Base-by-base conservation (phyloP, 2,329 filamentous ascomycete genomes). In the Microdochium trichocladiopsis region DNA sequence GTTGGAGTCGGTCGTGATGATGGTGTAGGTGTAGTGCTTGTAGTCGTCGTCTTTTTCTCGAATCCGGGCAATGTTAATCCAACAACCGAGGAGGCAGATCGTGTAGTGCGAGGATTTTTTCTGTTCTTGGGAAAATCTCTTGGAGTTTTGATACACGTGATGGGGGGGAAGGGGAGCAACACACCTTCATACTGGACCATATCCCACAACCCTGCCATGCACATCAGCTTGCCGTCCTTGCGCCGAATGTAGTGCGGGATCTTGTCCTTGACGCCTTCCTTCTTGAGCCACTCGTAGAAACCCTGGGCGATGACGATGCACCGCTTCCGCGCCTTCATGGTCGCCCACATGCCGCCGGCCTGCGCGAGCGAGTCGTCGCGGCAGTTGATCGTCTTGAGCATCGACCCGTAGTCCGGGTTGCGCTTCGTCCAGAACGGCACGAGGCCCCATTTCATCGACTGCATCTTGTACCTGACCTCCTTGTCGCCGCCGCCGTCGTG, bases 281-380 rank as follows among this genome's bases (percentile, higher is more conserved):
- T 89, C 69, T 93, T 93, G 54, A 95, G 73, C 94, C 94, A 97
- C 69, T 99, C 94, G 63, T 90, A 99, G 69, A 97, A 99, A 1
- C 94, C 94, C 68, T 96, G 87, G 10, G 89, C 91, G 5, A 96
- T 66, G 10, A 97, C 83, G 22, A 97, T 76, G 66, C 94, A 97
- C 25, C 94, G 79, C 71, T 96, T 96, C 59, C 80, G 82, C 55
- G 85, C 83, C 72, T 96, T 96, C 88, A 97, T 95, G 1, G 81
- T 83, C 43, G 82, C 87, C 94, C 94, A 97, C 84, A 97, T 88
- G 11, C 92, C 91, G 4, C 84, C 81, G 9, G 86, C 78, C 10
- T 86, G 80, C 5, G 82, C 76, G 21, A 97, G 74, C 1, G 90
- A 94, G 69, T 97, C 93, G 63, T 93, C 89, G 2, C 93, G 85